Conservation (phyloP, 306 rosid genomes). For the Quercus suber region DNA sequence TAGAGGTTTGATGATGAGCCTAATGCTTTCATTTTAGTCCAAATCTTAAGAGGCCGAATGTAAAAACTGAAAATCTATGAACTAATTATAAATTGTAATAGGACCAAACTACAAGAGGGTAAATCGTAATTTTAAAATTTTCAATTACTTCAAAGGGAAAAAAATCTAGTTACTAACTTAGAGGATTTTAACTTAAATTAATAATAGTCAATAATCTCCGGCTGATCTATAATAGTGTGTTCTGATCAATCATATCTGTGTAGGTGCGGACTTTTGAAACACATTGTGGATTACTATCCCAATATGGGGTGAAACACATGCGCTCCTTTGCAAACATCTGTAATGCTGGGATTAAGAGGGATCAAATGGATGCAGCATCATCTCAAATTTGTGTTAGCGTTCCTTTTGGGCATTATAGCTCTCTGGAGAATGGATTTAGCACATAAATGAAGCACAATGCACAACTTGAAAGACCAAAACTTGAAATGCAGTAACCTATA, state of each 20-base stretch:
- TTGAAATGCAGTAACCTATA: background rate
- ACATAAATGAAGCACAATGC: constrained; percentile 35
- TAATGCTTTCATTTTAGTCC: too few relatives aligned
- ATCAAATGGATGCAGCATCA: constrained; percentile 75
- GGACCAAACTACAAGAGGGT: too few relatives aligned
- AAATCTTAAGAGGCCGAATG: too few relatives aligned
- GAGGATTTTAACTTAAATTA: too few relatives aligned
- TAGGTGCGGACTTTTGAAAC: constrained; percentile 94
- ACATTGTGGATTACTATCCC: constrained; percentile 84
- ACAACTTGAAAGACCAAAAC: background rate
- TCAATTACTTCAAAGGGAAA: too few relatives aligned
- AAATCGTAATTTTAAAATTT: too few relatives aligned
- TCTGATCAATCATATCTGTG: background rate
- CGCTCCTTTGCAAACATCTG: constrained; percentile 88
- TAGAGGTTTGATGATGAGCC: too few relatives aligned
- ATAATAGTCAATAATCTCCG: too few relatives aligned
- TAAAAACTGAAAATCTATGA: too few relatives aligned
- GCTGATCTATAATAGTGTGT: background rate
- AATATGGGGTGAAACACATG: constrained; percentile 97
- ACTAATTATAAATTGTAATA: too few relatives aligned
- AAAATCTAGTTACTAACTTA: too few relatives aligned
- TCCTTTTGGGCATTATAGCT: constrained; percentile 78
- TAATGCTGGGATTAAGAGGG: constrained; percentile 62
- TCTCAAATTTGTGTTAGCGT: constrained; percentile 71
- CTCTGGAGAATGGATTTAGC: constrained; percentile 73